Base-by-base conservation (phyloP, 805 yeast species). In the Candida hispaniensis region DNA sequence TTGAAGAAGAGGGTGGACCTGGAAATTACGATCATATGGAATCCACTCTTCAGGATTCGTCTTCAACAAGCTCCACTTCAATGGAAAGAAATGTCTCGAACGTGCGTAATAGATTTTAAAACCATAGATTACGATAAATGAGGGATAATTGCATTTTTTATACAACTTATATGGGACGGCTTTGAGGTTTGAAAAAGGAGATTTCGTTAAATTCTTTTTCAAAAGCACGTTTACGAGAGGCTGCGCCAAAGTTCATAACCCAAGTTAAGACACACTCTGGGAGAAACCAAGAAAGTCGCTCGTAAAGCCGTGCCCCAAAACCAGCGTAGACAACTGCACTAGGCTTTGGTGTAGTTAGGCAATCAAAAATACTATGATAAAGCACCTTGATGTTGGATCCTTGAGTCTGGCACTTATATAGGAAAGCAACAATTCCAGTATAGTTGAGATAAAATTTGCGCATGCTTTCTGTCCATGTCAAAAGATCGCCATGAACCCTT, bases 381-480 rank as follows among this genome's bases (percentile, higher is more conserved):
- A 58, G 46, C 4, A 35, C 42, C 15, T 49, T 39, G 14, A 58
- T 29, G 15, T 41, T 41, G n/a, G 59, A 45, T 4, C 61, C 61
- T 5, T 46, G 39, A 4, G 58, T 39, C 14, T 52, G 44, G 16
- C 52, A 53, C 13, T 54, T 43, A 30, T 47, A 44, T 5, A 58
- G 47, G 11, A 56, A 46, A 4, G 54, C 54, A 19, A 45, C 36
- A 11, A 25, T 34, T 4, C 38, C 38, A 15, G 30, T 26, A 32
- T 49, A 26, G 30, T 25, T 34, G 24, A 30, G 62, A 36, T 61
- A 61, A 6, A 60, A 41, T 3, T 44, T 42, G 10, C 64, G 51
- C 26, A 56, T 46, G 13, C 47, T 44, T 15, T 60, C 63, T 1
- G 66, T 55, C 67, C 67, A 61, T 7, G 58, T 45, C n/a, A 60